Conservation (phyloP, 2,329 filamentous ascomycete species). For the Botrytis pseudocinerea region DNA sequence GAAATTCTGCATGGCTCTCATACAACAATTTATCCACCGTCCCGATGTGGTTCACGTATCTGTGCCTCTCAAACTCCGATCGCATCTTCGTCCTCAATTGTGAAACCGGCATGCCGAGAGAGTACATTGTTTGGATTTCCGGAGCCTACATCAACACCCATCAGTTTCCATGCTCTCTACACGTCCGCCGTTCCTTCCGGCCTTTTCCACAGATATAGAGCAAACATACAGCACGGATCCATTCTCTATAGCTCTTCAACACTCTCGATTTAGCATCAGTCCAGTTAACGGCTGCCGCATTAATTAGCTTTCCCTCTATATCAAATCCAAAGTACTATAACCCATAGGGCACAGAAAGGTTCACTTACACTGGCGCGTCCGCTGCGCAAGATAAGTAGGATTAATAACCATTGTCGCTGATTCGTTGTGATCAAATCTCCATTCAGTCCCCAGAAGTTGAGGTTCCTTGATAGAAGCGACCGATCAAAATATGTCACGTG, state of each 20-base stretch:
- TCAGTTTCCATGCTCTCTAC: conserved; percentile 1
- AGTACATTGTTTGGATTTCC: conserved; percentile 97
- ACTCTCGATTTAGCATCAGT: conserved; percentile 84
- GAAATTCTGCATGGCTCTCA: conserved; percentile 90
- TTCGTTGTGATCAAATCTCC: conserved; percentile 19
- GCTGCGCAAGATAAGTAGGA: conserved; percentile 86
- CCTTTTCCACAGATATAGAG: background rate
- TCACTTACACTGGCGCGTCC: conserved; percentile 72
- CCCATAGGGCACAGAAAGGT: conserved; percentile 3
- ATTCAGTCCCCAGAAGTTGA: conserved; percentile 9
- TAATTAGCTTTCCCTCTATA: conserved; percentile 53
- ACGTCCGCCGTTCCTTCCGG: background rate
- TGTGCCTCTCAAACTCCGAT: conserved; percentile 94
- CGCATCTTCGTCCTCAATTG: conserved; percentile 88
- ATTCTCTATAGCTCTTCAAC: conserved; percentile 86
- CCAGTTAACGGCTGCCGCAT: conserved; percentile 76
- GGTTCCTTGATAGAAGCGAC: conserved; percentile 21
- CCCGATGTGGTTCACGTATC: conserved; percentile 85
- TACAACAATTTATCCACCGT: conserved; percentile 88
- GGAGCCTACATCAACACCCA: conserved; percentile 64
- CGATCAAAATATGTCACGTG: conserved; percentile 16
- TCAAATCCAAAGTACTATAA: conserved; percentile 7
- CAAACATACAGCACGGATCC: conserved; percentile 84
- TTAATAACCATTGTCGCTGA: conserved; percentile 74
- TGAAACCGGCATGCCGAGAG: conserved; percentile 83